A percentile compares a stretch with the other conserved stretches of the same genome.
phyloP scores from a whole-genome alignment of 192 early-diverging fungal species.

The Podila horticola region DNA sequence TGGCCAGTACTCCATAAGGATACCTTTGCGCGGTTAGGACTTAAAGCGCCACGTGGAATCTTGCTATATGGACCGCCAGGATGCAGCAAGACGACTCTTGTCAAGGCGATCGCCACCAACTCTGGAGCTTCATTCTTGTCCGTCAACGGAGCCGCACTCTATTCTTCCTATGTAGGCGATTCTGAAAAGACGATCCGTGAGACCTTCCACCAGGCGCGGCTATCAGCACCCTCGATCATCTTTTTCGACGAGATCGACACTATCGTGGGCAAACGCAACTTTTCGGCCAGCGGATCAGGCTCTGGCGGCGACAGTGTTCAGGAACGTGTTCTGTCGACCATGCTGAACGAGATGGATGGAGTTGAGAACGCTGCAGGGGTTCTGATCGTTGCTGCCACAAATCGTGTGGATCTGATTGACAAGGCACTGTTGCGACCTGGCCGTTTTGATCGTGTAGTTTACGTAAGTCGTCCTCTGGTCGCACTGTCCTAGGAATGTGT shows the following conservation, averaged over 20 bases:
- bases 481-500: neutral
- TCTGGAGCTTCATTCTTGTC: conserved; percentile 82
- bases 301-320: conserved; percentile 78
- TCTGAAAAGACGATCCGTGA: conserved; percentile 83
- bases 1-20: conserved; percentile 85
- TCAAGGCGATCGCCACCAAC: conserved; percentile 84
- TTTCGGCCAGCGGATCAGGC: conserved; percentile 57
- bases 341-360: conserved; percentile 93
- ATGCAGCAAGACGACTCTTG: conserved; percentile 97
- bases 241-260: conserved; percentile 99
- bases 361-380: conserved; percentile 78
- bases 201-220: conserved; percentile 83
- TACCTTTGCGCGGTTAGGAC: conserved; percentile 78
- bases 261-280: conserved; percentile 88
- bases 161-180: conserved; percentile 86
- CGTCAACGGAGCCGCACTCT: conserved; percentile 82
- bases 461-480: conserved; percentile 57
- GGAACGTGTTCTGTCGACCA: conserved; percentile 80
- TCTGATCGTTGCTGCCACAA: conserved; percentile 87
- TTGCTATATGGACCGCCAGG: conserved; percentile 98
- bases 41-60: conserved; percentile 86
- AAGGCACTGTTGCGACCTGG: conserved; percentile 87
- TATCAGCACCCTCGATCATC: conserved; percentile 83
- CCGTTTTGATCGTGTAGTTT: conserved; percentile 83
- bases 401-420: conserved; percentile 89